Base-by-base conservation (phyloP, 345 rosid species). In the Gossypioides kirkii region DNA sequence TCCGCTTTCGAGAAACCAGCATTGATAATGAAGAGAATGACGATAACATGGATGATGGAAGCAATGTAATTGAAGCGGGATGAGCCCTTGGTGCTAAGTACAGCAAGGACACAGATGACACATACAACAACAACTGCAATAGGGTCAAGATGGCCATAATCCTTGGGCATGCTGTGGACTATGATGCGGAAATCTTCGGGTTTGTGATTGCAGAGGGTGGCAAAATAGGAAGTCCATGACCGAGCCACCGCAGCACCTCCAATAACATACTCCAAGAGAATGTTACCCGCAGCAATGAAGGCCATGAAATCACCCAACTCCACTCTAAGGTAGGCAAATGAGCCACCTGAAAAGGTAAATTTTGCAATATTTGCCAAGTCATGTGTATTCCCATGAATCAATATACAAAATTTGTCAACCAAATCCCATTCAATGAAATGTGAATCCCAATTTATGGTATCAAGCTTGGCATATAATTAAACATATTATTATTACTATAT, bases 271-370 rank as follows among this genome's bases (percentile, higher is more conserved):
- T 94, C 97, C 1, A 94, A 81, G 22, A 94, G 80, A 28, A 94
- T 90, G 86, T 94, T 94, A 61, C 95, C 98, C 1, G 92, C 98
- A 7, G 97, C 93, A 3, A 94, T 83, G 86, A 92, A 94, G 32
- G 97, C 97, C 77, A 89, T 66, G 82, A 94, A 94, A 77, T 94
- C 98, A 14, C 98, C 97, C 6, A 92, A 86, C 81, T 94, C 98
- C 42, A 94, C 89, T 74, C 98, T 58, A 58, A 58, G 62, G 62
- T 25, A 58, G 9, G 62, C 62, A 58, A 58, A 58, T 36, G 97
- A 94, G 20, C 97, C 98, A 43, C 98, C 97, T 84, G 81, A 46
- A 50, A 18, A 60, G 8, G 18, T 28, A 10, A 43, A 2, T 65
- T 2, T 46, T 23, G 53, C 12, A 25, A 23, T 22, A 42, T 42